A percentile compares a stretch with the other conserved stretches of the same genome.
Conservation (phyloP, 2,329 filamentous ascomycete genomes). For the Exophiala oligosperma region DNA sequence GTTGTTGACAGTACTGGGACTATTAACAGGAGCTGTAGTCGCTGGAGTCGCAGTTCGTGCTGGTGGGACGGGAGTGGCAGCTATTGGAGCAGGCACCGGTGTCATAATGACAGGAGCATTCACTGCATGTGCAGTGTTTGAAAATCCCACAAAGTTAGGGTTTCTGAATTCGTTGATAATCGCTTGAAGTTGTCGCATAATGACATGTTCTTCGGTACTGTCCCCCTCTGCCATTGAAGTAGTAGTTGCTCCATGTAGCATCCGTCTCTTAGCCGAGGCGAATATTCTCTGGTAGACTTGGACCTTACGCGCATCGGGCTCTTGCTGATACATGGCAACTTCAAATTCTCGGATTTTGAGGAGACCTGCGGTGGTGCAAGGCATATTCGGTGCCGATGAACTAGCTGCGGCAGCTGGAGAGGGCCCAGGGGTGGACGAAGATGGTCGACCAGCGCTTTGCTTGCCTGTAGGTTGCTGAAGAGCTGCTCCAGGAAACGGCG, state of each 20-base stretch:
- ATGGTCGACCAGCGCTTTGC: slow-evolving; percentile 13
- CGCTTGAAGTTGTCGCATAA: slow-evolving; percentile 24
- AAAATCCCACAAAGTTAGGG: slow-evolving; percentile 26
- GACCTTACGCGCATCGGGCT: slow-evolving; percentile 17
- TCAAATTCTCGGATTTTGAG: slow-evolving; percentile 24
- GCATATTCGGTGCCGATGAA: slow-evolving; percentile 26
- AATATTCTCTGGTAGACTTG: slow-evolving; percentile 26
- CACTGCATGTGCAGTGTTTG: slow-evolving; percentile 4
- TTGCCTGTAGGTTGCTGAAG: slow-evolving; percentile 5
- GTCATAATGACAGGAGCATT: no score
- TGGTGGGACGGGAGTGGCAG: no score
- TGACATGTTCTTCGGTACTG: slow-evolving; percentile 24
- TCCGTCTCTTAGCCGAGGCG: slow-evolving; percentile 23
- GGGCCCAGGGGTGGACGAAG: slow-evolving; percentile 11
- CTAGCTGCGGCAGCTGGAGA: slow-evolving; percentile 11
- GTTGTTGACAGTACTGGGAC: no score
- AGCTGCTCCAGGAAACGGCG: slow-evolving; percentile 9
- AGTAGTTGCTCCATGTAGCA: slow-evolving; percentile 24
- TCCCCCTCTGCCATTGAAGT: slow-evolving; percentile 24
- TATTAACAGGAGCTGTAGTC: no score
- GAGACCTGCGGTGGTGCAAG: slow-evolving; percentile 24
- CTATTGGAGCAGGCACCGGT: no score
- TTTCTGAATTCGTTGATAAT: slow-evolving; percentile 28
- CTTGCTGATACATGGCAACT: slow-evolving; percentile 23
- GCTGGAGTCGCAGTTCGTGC: no score